Evolutionary conservation across 345 rosid species (phyloP).

Genomic region (Rubroshorea leprosula): DNA sequence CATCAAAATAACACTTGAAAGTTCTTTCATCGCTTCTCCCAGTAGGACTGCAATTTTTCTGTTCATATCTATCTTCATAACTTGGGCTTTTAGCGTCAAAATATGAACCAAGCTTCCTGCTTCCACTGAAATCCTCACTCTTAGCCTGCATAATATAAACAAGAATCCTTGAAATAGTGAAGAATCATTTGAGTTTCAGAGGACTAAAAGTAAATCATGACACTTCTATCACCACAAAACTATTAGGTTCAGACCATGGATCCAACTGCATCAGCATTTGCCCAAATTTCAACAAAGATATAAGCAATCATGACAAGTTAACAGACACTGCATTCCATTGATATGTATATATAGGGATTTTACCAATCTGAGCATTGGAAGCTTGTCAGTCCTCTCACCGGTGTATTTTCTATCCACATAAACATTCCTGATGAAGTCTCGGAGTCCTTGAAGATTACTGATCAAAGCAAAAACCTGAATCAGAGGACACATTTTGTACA

Average conservation of each 20-base stretch:
- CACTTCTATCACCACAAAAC: too few relatives aligned
- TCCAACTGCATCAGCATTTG: not conserved
- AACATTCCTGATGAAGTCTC: slow-evolving; percentile 78
- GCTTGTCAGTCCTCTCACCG: slow-evolving; percentile 45
- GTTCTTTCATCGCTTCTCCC: slow-evolving; percentile 40
- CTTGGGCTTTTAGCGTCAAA: slow-evolving; percentile 37
- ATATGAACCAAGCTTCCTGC: slow-evolving; percentile 30
- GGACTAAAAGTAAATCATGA: too few relatives aligned
- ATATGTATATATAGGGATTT: slow-evolving; percentile 4
- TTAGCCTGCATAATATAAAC: slow-evolving; percentile 34
- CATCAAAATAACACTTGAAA: slow-evolving; percentile 41
- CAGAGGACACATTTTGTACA: slow-evolving; percentile 22
- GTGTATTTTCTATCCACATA: slow-evolving; percentile 68
- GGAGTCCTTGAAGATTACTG: slow-evolving; percentile 64
- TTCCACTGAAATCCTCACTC: slow-evolving; percentile 35
- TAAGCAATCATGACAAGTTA: not conserved
- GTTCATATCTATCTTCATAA: slow-evolving; percentile 33
- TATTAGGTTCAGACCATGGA: not conserved
- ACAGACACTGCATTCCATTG: not conserved
- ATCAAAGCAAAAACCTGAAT: slow-evolving; percentile 21
- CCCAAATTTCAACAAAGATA: not conserved
- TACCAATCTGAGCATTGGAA: slow-evolving; percentile 51
- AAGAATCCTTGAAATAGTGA: slow-evolving; percentile 9
- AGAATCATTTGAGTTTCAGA: too few relatives aligned
- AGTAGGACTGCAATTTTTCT: slow-evolving; percentile 22